Evolutionary conservation across 129 eudicot species (phyloP), one percentile per base, ranked within the genome.

Genomic region (Flaveria ramosissima): DNA sequence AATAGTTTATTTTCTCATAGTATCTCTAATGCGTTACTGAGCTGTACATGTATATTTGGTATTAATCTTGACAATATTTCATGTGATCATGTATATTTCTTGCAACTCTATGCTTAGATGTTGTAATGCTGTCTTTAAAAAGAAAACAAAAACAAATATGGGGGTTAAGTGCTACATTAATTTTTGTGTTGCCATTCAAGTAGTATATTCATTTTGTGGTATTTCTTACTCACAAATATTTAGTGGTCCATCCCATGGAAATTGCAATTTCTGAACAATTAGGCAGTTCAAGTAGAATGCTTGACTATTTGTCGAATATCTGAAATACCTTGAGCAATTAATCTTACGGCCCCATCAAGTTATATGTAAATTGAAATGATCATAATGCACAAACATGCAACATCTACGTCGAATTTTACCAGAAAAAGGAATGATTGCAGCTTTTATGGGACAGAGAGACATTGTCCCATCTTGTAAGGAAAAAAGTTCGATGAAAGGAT

Each of bases 361-460:
- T 4, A 30, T 30, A 30, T 3, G 36, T 30, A 30, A 3, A 30
- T 30, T 30, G 36, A 30, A 30, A 30, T 30, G 3, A 30, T 30
- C 36, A 30, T 30, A 30, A 30, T 30, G 36, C 4, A 3, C 36
- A 30, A 30, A 30, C 36, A 30, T 30, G 36, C 36, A 56, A 57
- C 64, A 57, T 57, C 27, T 57, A 57, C 32, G 3, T 57, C 23
- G 0, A 19, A 57, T 20, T 27, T 57, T 57, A 23, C 39, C 2
- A 60, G 3, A 24, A 47, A 70, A 17, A 70, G 47, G 26, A 5
- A 15, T 26, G 5, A 53, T 21, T 70, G 74, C 74, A 21, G 48
- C 60, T 24, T 70, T 15, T 70, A 11, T 68, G 41, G 60, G 45
- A 62, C 42, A 55, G 43, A 55, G 43, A 41, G 14, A 70, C 20